phyloP scores from a whole-genome alignment of 371 early-diverging fungal genomes.

The Mortierella sp. region DNA sequence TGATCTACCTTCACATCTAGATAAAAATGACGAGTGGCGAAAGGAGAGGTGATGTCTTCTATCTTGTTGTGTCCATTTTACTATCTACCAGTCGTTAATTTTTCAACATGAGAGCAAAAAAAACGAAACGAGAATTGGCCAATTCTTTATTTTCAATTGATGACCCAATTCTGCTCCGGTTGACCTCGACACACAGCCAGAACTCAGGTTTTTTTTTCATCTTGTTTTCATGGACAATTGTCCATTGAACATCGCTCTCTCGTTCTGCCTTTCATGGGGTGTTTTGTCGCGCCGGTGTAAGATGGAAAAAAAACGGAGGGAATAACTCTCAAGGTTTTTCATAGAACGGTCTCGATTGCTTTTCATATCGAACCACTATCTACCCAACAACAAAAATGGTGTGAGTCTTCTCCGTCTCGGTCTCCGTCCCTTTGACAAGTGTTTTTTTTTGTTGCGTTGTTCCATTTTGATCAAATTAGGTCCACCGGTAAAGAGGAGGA shows the following conservation, averaged over 20 bases:
- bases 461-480: conserved; percentile 6
- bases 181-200: background rate
- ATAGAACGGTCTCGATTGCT: background rate
- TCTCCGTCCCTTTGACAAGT: background rate
- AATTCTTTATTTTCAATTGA: background rate
- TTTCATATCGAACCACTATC: background rate
- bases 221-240: background rate
- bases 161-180: background rate
- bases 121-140: background rate
- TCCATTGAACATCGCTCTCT: background rate
- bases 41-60: background rate
- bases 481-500: background rate
- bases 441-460: background rate
- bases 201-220: background rate
- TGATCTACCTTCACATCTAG: background rate
- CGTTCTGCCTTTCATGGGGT: background rate
- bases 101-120: background rate
- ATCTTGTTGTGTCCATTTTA: background rate
- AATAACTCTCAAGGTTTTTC: background rate
- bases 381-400: background rate
- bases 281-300: background rate
- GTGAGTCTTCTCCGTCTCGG: background rate
- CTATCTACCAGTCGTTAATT: background rate
- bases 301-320: too few species aligned
- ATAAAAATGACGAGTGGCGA: background rate